Evolutionary conservation across 148 eudicot genomes (phyloP).

Genomic region (Fagopyrum homotropicum): DNA sequence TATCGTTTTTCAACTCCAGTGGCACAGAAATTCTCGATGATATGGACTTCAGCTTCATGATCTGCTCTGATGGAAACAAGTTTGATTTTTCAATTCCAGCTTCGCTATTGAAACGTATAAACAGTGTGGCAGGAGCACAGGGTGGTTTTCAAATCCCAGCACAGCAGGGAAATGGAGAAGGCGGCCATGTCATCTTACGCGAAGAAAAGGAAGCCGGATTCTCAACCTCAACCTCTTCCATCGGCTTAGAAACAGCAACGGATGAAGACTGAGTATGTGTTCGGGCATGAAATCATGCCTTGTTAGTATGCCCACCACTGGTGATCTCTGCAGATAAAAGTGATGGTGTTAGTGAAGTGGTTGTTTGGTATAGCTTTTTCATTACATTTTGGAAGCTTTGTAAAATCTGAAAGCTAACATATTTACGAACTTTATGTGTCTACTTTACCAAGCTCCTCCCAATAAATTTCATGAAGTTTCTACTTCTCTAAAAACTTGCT

Average conservation of each 20-base stretch:
- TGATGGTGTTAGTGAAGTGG: not conserved
- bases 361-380: no score
- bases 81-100: not conserved
- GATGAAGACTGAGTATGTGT: slow-evolving; percentile 64
- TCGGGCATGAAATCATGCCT: slow-evolving; percentile 97
- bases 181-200: not conserved
- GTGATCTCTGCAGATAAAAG: slow-evolving; percentile 51
- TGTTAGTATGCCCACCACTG: slow-evolving; percentile 88
- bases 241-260: slow-evolving; percentile 34
- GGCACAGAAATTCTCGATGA: not conserved
- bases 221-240: slow-evolving; percentile 65
- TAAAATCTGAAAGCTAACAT: no score
- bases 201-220: slow-evolving; percentile 31
- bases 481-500: no score
- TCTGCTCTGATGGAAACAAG: not conserved
- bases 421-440: no score
- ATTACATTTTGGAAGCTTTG: no score
- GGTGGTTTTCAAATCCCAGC: not conserved
- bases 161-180: not conserved
- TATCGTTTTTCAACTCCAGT: not conserved
- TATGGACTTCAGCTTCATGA: not conserved
- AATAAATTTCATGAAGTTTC: no score
- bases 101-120: not conserved
- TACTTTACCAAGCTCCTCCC: no score
- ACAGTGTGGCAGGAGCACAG: not conserved